Evolutionary conservation across 2,329 filamentous ascomycete species (phyloP).

Genomic region (Pleoardoris graminearum): DNA sequence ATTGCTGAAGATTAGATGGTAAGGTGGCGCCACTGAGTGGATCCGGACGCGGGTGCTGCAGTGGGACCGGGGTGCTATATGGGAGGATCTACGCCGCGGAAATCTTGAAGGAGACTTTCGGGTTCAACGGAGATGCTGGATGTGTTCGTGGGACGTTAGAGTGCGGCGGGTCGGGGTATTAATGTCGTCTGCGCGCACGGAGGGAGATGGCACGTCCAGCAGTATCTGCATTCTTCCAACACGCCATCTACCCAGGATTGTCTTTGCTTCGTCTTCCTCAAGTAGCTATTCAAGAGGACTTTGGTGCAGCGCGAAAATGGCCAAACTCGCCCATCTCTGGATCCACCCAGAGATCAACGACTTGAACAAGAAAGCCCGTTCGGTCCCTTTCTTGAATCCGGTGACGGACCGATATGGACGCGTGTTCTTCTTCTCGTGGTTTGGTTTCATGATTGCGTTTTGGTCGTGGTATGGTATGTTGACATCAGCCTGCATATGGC

Average conservation of each 20-base stretch:
- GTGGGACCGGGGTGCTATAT: conserved; percentile 8
- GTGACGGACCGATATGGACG: conserved; percentile 74
- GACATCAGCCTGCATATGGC: conserved; percentile 5
- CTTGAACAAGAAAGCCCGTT: conserved; percentile 76
- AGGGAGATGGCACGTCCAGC: background rate
- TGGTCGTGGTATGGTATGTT: conserved; percentile 68
- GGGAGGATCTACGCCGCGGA: conserved; percentile 21
- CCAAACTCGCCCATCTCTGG: conserved; percentile 26
- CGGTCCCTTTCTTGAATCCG: conserved; percentile 76
- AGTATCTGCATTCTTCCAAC: background rate
- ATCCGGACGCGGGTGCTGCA: background rate
- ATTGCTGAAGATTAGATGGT: background rate
- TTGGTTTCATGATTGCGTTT: conserved; percentile 83
- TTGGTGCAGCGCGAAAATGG: conserved; percentile 15
- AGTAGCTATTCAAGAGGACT: background rate
- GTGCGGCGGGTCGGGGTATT: background rate
- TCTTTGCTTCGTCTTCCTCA: background rate
- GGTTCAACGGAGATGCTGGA: conserved; percentile 18
- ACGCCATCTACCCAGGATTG: background rate
- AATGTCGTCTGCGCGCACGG: conserved; percentile 5
- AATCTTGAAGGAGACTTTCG: conserved; percentile 6
- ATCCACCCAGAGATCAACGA: conserved; percentile 73
- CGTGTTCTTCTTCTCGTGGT: conserved; percentile 86
- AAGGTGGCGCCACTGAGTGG: background rate
- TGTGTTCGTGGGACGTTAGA: conserved; percentile 3